Base-by-base conservation (phyloP, 2,329 filamentous ascomycete genomes). In the Epichloe festucae region DNA sequence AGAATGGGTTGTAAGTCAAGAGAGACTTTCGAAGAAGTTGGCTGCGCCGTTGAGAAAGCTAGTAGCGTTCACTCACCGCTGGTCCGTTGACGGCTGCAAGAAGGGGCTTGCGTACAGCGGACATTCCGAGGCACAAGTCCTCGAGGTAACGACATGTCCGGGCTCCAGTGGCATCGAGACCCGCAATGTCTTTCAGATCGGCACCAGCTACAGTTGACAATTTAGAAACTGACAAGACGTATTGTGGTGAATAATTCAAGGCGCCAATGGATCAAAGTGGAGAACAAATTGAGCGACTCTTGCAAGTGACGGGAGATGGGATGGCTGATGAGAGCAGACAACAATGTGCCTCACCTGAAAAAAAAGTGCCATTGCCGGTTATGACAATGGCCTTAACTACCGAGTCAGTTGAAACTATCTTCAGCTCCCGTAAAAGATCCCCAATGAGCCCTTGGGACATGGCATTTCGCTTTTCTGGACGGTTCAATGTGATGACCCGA, bases 391-490 rank as follows among this genome's bases (percentile, higher is more conserved):
- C 68, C 39, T 63, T 61, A 44, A 71, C 60, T 4, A 48, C 34
- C 46, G 55, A 34, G 48, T 61, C 55, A 17, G 38, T 44, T 10
- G 56, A 63, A 21, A 56, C 55, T 17, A 43, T 50, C 47, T 47
- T 57, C 38, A 67, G 59, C 48, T 59, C 57, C 10, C 48, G 55
- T 15, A 71, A 59, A 4, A 78, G 63, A 46, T 77, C 67, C 52
- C 61, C 58, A 55, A 78, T 73, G 65, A 80, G 72, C 46, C 63
- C 61, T 51, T 70, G 67, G 2, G 76, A 80, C 52, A 82, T 72
- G 10, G 79, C 77, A 67, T 82, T 82, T 51, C 76, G 70, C 61
- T 81, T 80, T 45, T 70, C 67, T 2, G 75, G 77, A 3, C 78
- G 70, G 63, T 78, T 75, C 54, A 80, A 63, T 14, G 72, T 70